These are phyloP conservation scores for Xylaria sp. DNA, from an alignment of 2,329 filamentous ascomycete species.

Conservation along the genomic window DNA sequence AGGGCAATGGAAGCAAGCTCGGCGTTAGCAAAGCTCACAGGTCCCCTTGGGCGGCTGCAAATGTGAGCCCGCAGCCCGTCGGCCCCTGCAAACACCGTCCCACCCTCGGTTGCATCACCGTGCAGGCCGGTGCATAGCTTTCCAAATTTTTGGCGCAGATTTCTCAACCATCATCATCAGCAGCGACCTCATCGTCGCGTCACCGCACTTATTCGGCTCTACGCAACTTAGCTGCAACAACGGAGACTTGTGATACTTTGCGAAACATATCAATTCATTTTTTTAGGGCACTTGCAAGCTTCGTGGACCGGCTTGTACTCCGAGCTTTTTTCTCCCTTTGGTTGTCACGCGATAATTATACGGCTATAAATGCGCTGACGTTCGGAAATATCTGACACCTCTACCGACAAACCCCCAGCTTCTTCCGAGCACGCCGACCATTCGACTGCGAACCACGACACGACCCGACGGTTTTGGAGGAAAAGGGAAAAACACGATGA, in stretches of 20 bases:
- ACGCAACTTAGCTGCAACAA: background rate
- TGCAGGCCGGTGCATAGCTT: slow-evolving; percentile 31
- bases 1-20: slow-evolving; percentile 11
- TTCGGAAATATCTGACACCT: background rate
- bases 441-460: slow-evolving; percentile 1
- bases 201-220: slow-evolving; percentile 8
- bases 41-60: background rate
- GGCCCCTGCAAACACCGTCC: slow-evolving; percentile 28
- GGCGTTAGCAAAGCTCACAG: slow-evolving; percentile 26
- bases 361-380: slow-evolving; percentile 6
- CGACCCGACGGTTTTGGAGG: background rate
- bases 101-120: slow-evolving; percentile 33
- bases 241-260: background rate
- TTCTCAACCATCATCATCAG: background rate
- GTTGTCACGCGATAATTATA: slow-evolving; percentile 25
- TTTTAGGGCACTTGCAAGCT: background rate
- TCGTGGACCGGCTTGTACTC: background rate
- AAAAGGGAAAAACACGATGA: slow-evolving; percentile 31
- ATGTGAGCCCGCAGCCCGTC: slow-evolving; percentile 25
- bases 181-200: slow-evolving; percentile 31
- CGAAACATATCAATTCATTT: background rate
- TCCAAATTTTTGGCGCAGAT: slow-evolving; percentile 30
- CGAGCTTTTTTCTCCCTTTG: background rate
- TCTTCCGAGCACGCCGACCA: background rate
- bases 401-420: background rate